Conservation (phyloP, 345 rosid species). For the Boechera retrofracta region DNA sequence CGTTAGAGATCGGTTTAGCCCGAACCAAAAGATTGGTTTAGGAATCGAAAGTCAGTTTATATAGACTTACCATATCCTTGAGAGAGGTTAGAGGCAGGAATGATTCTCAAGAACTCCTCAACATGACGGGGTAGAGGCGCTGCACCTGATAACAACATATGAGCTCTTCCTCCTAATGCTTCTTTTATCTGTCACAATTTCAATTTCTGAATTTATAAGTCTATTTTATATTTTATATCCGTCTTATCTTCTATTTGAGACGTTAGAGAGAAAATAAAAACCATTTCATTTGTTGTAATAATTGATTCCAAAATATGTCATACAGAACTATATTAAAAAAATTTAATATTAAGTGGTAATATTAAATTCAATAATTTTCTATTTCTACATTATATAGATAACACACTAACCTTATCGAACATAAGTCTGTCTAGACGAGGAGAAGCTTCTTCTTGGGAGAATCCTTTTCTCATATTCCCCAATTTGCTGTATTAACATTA, state of each 20-base stretch:
- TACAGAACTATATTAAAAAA: background rate
- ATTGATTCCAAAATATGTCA: background rate
- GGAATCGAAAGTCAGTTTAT: background rate
- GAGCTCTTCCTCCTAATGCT: conserved; percentile 83
- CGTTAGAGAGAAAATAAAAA: background rate
- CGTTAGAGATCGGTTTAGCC: conserved; percentile 7
- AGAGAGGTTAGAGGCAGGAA: conserved; percentile 74
- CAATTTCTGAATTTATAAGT: background rate
- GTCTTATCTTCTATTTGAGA: background rate
- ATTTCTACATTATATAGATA: background rate
- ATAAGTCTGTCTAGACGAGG: conserved; percentile 81
- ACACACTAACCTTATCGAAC: conserved; percentile 62
- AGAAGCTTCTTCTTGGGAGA: conserved; percentile 83
- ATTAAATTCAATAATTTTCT: background rate
- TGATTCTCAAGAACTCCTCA: conserved; percentile 88
- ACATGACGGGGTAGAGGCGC: conserved; percentile 93
- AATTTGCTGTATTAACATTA: conserved; percentile 65
- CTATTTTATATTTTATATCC: background rate
- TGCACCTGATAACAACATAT: conserved; percentile 83
- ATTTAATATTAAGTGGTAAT: background rate
- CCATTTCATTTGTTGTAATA: background rate
- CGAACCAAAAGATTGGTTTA: background rate
- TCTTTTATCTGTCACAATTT: conserved; percentile 62
- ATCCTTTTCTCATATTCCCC: conserved; percentile 69
- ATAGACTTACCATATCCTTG: conserved; percentile 86